phyloP scores from a whole-genome alignment of 331 rosid species.

The Prunus yedoensis region DNA sequence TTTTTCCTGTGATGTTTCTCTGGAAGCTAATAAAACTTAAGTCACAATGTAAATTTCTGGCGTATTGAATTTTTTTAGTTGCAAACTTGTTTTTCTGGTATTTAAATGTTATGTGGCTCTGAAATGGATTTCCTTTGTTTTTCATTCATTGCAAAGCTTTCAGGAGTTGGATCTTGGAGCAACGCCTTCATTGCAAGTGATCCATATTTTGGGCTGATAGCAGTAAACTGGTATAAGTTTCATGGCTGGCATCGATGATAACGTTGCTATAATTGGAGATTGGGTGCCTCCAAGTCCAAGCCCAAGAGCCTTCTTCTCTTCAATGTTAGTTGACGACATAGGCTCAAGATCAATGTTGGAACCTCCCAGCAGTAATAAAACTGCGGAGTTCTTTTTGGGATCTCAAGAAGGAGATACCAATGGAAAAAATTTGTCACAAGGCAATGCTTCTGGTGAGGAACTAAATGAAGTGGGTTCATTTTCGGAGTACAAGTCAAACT shows the following conservation, averaged over 20 bases:
- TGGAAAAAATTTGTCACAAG: slow-evolving; percentile 28
- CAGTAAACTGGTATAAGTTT: slow-evolving; percentile 21
- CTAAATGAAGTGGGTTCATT: slow-evolving; percentile 31
- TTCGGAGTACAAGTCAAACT: slow-evolving; percentile 43
- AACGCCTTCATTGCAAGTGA: slow-evolving; percentile 14
- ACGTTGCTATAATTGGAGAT: slow-evolving; percentile 54
- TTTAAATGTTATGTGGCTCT: slow-evolving; percentile 18
- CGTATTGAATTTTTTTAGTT: background rate
- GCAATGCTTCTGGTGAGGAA: slow-evolving; percentile 37
- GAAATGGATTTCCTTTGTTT: background rate
- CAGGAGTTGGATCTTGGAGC: slow-evolving; percentile 35
- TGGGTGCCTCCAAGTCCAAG: slow-evolving; percentile 82
- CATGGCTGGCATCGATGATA: slow-evolving; percentile 88
- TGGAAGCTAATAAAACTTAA: background rate
- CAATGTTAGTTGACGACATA: slow-evolving; percentile 60
- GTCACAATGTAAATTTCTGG: slow-evolving; percentile 8
- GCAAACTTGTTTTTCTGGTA: background rate
- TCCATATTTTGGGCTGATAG: slow-evolving; percentile 11
- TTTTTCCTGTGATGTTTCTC: background rate
- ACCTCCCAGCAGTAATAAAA: slow-evolving; percentile 38
- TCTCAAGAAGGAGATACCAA: slow-evolving; percentile 33
- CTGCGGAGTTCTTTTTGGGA: slow-evolving; percentile 48
- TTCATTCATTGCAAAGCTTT: background rate
- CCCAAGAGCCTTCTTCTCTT: slow-evolving; percentile 66
- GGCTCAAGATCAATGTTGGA: slow-evolving; percentile 46